These are phyloP conservation scores for Arachnomyces sp. DNA, from an alignment of 2,329 filamentous ascomycete species.

Conservation along the genomic window DNA sequence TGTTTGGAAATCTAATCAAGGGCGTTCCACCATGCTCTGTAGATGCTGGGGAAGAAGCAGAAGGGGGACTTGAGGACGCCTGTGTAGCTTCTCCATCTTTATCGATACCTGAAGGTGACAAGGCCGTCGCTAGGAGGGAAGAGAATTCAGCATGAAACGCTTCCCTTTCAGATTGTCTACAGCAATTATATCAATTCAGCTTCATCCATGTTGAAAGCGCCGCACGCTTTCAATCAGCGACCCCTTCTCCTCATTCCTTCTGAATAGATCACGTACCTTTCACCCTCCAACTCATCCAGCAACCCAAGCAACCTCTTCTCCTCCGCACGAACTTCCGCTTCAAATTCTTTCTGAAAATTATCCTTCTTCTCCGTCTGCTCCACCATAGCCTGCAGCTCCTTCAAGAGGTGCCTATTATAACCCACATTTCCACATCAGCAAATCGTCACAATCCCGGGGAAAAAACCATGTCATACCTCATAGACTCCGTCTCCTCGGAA, in stretches of 20 bases:
- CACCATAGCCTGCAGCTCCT: conserved; percentile 11
- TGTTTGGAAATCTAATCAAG: background rate
- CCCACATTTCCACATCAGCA: background rate
- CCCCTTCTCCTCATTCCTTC: background rate
- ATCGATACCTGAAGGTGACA: conserved; percentile 5
- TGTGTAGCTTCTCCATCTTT: too few species aligned
- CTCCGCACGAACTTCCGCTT: conserved; percentile 10
- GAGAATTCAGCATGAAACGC: conserved; percentile 8
- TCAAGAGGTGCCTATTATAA: conserved; percentile 9
- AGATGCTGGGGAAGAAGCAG: background rate
- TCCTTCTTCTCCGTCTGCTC: conserved; percentile 12
- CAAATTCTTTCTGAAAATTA: conserved; percentile 12
- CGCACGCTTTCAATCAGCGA: background rate
- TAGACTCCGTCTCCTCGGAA: conserved; percentile 6
- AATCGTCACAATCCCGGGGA: background rate
- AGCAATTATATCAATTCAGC: background rate
- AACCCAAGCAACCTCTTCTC: conserved; percentile 11
- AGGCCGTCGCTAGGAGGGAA: conserved; percentile 7
- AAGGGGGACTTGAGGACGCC: too few species aligned
- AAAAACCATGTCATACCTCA: conserved; percentile 4
- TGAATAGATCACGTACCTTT: conserved; percentile 8
- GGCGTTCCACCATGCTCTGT: background rate
- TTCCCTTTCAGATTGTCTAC: conserved; percentile 9
- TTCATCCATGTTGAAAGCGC: background rate
- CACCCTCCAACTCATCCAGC: conserved; percentile 7